These are phyloP conservation scores for Penicillium antarcticum DNA, from an alignment of 495 filamentous ascomycete species.

Conservation along the genomic window DNA sequence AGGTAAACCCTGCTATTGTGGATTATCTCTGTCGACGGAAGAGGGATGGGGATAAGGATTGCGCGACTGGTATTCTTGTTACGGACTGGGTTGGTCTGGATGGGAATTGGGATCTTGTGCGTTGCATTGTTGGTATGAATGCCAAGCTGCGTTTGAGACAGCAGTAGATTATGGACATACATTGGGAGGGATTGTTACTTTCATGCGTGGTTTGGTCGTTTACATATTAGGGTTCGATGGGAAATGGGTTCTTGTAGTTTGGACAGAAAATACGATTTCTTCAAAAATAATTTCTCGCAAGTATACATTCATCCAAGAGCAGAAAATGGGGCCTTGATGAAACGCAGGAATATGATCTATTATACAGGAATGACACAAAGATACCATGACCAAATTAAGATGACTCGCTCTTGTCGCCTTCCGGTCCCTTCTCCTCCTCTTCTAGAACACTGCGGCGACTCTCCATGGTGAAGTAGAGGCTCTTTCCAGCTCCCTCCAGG, in stretches of 20 bases:
- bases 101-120: conserved; percentile 91
- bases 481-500: conserved; percentile 74
- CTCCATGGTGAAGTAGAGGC: conserved; percentile 81
- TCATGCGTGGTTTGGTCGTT: background rate
- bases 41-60: conserved; percentile 60
- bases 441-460: conserved; percentile 72
- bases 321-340: conserved; percentile 14
- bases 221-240: background rate
- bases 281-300: conserved; percentile 6
- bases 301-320: conserved; percentile 21
- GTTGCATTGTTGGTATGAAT: conserved; percentile 91
- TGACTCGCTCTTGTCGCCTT: conserved; percentile 37
- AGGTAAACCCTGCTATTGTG: conserved; percentile 84
- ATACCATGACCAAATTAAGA: conserved; percentile 18
- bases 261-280: background rate
- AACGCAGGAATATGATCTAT: conserved; percentile 28
- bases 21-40: conserved; percentile 75
- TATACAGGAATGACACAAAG: conserved; percentile 34
- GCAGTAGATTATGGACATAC: conserved; percentile 10
- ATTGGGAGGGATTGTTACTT: background rate
- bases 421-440: conserved; percentile 55
- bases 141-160: conserved; percentile 59
- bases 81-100: conserved; percentile 88
- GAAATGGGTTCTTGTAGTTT: background rate
- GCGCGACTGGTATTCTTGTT: conserved; percentile 85